phyloP scores from a whole-genome alignment of 176 grass and related monocot species.

The Saccharum spontaneum region DNA sequence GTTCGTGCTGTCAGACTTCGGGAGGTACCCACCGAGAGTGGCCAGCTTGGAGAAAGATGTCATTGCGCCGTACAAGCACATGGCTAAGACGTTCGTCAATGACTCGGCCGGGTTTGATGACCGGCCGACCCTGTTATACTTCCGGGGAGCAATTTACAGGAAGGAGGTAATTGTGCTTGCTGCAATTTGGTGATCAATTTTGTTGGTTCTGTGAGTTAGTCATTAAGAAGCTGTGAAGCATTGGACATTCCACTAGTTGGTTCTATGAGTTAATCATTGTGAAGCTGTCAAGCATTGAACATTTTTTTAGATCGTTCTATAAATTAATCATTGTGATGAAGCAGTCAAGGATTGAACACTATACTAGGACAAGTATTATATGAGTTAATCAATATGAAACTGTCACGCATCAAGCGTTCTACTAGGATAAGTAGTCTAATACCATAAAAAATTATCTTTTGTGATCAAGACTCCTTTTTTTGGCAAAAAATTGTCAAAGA shows the following conservation, averaged over 20 bases:
- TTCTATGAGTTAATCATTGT: not conserved
- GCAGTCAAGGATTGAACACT: no score
- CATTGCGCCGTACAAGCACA: conserved; percentile 78
- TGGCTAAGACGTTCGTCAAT: conserved; percentile 68
- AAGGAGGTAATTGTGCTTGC: conserved; percentile 79
- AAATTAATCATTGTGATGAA: no score
- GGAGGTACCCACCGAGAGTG: conserved; percentile 72
- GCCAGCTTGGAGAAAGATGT: conserved; percentile 91
- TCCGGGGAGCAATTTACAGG: conserved; percentile 90
- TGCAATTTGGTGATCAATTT: not conserved
- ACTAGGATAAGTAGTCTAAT: no score
- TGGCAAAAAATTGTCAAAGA: not conserved
- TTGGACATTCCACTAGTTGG: not conserved
- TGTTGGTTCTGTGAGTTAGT: not conserved
- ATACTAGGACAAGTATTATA: no score
- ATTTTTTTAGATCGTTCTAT: no score
- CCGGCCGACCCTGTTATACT: conserved; percentile 68
- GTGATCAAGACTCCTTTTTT: not conserved
- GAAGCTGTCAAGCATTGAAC: not conserved
- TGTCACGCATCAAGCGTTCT: no score
- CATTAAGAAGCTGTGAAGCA: not conserved
- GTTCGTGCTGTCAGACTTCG: conserved; percentile 90
- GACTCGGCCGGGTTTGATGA: conserved; percentile 73
- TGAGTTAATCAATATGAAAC: no score
- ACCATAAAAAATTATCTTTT: no score